Evolutionary conservation across 2,329 filamentous ascomycete genomes (phyloP).

Genomic region (Colletotrichum sp.): DNA sequence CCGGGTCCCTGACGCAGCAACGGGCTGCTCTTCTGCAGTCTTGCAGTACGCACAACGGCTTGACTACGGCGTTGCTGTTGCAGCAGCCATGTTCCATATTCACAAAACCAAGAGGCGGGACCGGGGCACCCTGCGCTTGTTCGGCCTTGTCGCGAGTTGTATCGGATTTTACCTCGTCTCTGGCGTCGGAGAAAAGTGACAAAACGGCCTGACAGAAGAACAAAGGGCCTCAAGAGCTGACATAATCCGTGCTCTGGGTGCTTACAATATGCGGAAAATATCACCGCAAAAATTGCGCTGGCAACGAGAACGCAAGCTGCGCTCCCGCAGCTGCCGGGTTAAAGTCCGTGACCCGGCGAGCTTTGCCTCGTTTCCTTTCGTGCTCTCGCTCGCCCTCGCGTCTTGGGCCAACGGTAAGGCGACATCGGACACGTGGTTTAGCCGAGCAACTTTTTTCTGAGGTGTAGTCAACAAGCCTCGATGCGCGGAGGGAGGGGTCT

Average conservation of each 20-base stretch:
- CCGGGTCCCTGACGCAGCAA: not conserved
- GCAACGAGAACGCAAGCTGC: not conserved
- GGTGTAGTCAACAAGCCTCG: not conserved
- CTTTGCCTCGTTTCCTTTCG: not conserved
- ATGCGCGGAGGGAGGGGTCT: not conserved
- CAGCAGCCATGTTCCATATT: not conserved
- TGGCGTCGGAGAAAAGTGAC: not conserved
- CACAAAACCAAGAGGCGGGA: not conserved
- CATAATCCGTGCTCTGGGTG: not conserved
- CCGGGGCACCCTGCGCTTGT: not conserved
- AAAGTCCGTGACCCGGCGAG: not conserved
- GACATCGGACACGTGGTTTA: constrained; percentile 5
- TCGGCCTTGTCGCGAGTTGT: not conserved
- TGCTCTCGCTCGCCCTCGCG: not conserved
- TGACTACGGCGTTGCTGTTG: not conserved
- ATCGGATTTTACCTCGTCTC: constrained; percentile 1
- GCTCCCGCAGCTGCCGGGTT: not conserved
- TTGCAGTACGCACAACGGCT: not conserved
- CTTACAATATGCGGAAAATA: not conserved
- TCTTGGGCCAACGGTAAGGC: not conserved
- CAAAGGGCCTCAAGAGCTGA: not conserved
- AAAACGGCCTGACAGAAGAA: not conserved
- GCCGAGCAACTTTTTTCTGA: not conserved
- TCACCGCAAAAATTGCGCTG: not conserved
- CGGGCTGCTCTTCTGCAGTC: not conserved